Evolutionary conservation across 2,329 filamentous ascomycete genomes (phyloP).

Genomic region (Diplodia seriata): DNA sequence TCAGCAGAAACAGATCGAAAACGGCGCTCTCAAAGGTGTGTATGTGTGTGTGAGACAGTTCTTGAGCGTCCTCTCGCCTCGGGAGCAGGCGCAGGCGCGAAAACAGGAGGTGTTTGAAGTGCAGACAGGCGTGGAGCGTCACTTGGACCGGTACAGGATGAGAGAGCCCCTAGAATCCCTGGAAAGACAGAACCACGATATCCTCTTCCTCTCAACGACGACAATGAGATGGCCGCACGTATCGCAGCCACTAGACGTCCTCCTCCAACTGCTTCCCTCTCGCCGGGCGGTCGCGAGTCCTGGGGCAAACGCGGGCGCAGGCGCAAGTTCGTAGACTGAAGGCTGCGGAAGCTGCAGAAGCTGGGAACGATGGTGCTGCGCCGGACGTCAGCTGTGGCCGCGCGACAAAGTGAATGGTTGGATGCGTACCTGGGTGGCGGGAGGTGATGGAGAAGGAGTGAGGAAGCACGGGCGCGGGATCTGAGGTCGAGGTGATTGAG

Average conservation of each 20-base stretch:
- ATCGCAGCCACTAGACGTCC: slow-evolving; percentile 26
- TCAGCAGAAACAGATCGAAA: slow-evolving; percentile 42
- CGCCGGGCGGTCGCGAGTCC: slow-evolving; percentile 17
- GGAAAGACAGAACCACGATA: slow-evolving; percentile 32
- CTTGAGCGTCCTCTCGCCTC: slow-evolving; percentile 26
- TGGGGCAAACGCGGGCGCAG: slow-evolving; percentile 14
- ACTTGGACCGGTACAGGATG: slow-evolving; percentile 32
- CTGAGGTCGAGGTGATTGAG: slow-evolving; percentile 29
- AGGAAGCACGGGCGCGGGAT: slow-evolving; percentile 22
- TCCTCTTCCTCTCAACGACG: slow-evolving; percentile 29
- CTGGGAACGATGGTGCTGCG: neutral
- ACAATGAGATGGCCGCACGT: slow-evolving; percentile 11
- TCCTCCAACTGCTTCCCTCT: slow-evolving; percentile 29
- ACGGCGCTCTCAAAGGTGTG: slow-evolving; percentile 40
- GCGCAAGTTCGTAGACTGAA: neutral
- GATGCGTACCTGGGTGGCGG: slow-evolving; percentile 18
- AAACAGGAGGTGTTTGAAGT: slow-evolving; percentile 30
- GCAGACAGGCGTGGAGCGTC: slow-evolving; percentile 31
- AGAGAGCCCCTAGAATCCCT: slow-evolving; percentile 27
- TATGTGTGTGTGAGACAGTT: slow-evolving; percentile 37
- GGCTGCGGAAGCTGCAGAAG: slow-evolving; percentile 11
- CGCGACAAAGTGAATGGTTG: neutral
- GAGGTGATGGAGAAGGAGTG: slow-evolving; percentile 31
- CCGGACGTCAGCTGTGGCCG: neutral
- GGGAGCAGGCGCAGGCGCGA: slow-evolving; percentile 29